Evolutionary conservation across 345 rosid genomes (phyloP).

Genomic region (Atalantia buxifolia): DNA sequence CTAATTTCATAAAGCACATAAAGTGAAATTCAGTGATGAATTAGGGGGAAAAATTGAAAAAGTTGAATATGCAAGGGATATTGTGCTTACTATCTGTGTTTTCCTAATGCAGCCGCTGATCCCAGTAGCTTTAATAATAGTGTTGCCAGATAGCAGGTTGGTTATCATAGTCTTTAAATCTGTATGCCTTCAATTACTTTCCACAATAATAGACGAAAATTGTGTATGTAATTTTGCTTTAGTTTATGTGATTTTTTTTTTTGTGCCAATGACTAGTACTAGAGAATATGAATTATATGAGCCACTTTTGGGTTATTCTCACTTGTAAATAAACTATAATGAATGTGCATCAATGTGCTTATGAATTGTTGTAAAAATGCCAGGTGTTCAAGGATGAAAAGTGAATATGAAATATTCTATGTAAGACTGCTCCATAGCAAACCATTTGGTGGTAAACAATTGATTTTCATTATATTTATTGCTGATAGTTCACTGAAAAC

Average conservation of each 20-base stretch:
- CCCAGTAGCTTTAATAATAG: constrained; percentile 54
- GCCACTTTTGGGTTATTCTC: not conserved
- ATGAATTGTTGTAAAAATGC: not conserved
- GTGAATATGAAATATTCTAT: not conserved
- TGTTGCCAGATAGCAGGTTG: constrained; percentile 50
- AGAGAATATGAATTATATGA: not conserved
- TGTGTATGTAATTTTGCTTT: not conserved
- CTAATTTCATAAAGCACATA: not conserved
- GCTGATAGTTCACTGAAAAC: not conserved
- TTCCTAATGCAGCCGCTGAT: constrained; percentile 37
- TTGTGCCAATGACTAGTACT: not conserved
- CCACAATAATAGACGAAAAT: not conserved
- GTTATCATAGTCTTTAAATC: constrained; percentile 1
- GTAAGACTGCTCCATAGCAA: not conserved
- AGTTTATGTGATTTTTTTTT: not conserved
- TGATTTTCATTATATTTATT: not conserved
- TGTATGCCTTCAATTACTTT: not conserved
- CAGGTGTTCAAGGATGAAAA: not conserved
- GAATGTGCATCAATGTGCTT: not conserved
- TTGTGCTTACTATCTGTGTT: not conserved
- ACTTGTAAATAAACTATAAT: not conserved
- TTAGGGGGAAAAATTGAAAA: not conserved
- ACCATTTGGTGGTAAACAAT: not conserved
- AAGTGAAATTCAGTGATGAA: not conserved
- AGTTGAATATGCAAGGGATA: not conserved